These are phyloP conservation scores for Penicillium macrosclerotiorum DNA, from an alignment of 495 filamentous ascomycete genomes.

Conservation along the genomic window DNA sequence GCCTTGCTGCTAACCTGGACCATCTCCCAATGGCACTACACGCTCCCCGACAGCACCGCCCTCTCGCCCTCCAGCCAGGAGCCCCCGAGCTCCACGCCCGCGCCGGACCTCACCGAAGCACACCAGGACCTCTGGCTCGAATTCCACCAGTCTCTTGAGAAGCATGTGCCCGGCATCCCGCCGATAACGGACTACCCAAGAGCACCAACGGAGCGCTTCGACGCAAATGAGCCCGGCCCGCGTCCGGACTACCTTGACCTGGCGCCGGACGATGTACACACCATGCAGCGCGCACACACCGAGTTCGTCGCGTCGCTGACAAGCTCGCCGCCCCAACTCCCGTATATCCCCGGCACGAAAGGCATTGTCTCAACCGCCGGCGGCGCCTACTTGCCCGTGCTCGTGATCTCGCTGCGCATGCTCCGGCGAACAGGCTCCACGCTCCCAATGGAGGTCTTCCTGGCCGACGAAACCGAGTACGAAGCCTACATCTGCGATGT, in stretches of 20 bases:
- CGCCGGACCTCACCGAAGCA: conserved; percentile 7
- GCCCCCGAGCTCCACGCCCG: neutral
- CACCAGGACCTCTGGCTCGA: conserved; percentile 18
- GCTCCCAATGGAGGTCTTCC: conserved; percentile 52
- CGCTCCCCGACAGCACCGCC: too few relatives aligned
- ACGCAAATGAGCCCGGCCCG: conserved; percentile 5
- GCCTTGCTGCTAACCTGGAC: conserved; percentile 22
- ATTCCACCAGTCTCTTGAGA: conserved; percentile 12
- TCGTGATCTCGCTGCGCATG: conserved; percentile 49
- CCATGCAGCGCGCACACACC: conserved; percentile 31
- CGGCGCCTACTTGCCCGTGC: conserved; percentile 32
- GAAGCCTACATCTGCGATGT: conserved; percentile 46
- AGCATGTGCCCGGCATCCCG: conserved; percentile 9
- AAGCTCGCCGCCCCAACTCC: conserved; percentile 24
- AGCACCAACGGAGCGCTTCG: conserved; percentile 21
- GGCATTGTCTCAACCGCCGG: conserved; percentile 45
- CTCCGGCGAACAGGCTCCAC: conserved; percentile 47
- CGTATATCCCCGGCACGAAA: conserved; percentile 31
- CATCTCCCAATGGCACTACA: conserved; percentile 8
- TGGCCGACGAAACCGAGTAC: conserved; percentile 42
- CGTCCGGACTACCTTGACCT: conserved; percentile 16
- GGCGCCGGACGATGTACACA: conserved; percentile 13
- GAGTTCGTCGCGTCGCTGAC: conserved; percentile 31
- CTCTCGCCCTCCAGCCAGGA: neutral
- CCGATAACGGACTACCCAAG: conserved; percentile 16